A percentile compares a stretch with the other conserved stretches of the same genome.
phyloP scores from a whole-genome alignment of 306 rosid species.

The Lathyrus aphaca region DNA sequence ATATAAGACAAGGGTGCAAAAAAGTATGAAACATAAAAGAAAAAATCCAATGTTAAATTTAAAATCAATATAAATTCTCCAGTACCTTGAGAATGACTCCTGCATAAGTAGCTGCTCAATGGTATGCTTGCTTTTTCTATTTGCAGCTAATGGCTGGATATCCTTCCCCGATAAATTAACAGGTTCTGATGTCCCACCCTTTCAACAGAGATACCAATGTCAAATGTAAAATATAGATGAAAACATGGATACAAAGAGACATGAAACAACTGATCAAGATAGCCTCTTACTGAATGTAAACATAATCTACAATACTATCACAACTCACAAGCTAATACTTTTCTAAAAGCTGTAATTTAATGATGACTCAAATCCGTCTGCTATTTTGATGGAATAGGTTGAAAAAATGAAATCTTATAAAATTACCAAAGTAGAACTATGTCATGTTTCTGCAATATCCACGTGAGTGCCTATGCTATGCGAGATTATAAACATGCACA shows the following conservation, averaged over 20 bases:
- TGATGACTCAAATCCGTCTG: background rate
- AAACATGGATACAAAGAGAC: constrained; percentile 31
- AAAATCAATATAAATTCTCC: constrained; percentile 14
- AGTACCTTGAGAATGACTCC: constrained; percentile 88
- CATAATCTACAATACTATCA: constrained; percentile 21
- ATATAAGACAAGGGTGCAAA: background rate
- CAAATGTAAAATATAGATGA: constrained; percentile 19
- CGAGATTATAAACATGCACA: background rate
- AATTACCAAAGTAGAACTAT: background rate
- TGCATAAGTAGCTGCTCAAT: constrained; percentile 75
- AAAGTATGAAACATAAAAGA: constrained; percentile 27
- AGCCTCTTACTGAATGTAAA: constrained; percentile 30
- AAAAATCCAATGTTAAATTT: constrained; percentile 27
- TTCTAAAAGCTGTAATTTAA: constrained; percentile 2
- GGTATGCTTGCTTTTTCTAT: constrained; percentile 51
- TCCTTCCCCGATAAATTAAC: constrained; percentile 43
- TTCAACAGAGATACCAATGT: constrained; percentile 41
- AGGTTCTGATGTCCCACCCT: constrained; percentile 47
- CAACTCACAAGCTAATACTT: constrained; percentile 4
- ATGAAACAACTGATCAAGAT: constrained; percentile 16
- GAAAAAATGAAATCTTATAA: background rate
- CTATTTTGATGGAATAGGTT: background rate
- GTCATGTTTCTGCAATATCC: constrained; percentile 4
- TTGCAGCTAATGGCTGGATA: constrained; percentile 46
- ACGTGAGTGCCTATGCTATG: background rate